Evolutionary conservation across 768 basidiomycete genomes (phyloP).

Genomic region (Cystofilobasidium bisporidii): DNA sequence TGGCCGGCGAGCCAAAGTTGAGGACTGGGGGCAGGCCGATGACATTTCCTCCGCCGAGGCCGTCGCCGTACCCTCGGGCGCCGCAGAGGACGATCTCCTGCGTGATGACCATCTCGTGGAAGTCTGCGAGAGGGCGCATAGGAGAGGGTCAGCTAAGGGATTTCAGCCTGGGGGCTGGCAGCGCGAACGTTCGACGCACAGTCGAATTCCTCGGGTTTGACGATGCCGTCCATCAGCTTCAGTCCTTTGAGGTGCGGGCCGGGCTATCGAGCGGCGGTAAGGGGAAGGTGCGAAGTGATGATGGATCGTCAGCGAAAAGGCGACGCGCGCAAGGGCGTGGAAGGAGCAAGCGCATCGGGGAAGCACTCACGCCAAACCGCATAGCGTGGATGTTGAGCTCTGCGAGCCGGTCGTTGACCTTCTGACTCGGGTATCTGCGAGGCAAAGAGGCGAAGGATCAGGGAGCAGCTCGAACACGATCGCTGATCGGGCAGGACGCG

Average conservation of each 20-base stretch:
- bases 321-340: background rate
- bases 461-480: no score
- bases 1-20: conserved; percentile 66
- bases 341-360: background rate
- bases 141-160: background rate
- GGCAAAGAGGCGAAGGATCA: background rate
- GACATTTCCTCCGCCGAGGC: conserved; percentile 60
- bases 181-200: conserved; percentile 34
- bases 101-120: conserved; percentile 56
- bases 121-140: background rate
- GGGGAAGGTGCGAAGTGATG: background rate
- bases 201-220: conserved; percentile 77
- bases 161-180: background rate
- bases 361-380: conserved; percentile 60
- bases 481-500: background rate
- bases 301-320: background rate
- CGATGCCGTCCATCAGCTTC: conserved; percentile 61
- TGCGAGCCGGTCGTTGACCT: conserved; percentile 75
- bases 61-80: conserved; percentile 71
- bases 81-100: conserved; percentile 64
- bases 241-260: conserved; percentile 75
- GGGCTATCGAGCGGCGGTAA: conserved; percentile 41
- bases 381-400: conserved; percentile 58
- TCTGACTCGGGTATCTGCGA: conserved; percentile 61
- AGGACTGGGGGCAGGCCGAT: conserved; percentile 77